Evolutionary conservation across 345 rosid species (phyloP), one percentile per base, ranked within the genome.

Genomic region (Hevea brasiliensis): DNA sequence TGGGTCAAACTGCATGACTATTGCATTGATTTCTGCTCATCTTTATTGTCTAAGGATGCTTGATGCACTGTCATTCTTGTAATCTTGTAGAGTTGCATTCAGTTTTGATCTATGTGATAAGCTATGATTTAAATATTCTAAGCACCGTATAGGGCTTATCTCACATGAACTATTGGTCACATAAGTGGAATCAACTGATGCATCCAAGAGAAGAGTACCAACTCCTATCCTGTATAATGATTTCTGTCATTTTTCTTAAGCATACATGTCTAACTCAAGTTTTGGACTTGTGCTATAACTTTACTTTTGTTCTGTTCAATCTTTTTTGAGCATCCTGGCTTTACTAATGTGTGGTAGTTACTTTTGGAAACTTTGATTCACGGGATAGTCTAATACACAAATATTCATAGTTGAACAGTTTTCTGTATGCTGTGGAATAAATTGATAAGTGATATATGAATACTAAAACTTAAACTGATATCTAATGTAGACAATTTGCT

Each of bases 401-500:
- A 37, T 61, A 15, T 45, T 70, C 18, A 41, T 64, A 24, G 27
- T 9, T 20, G 9, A 42, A 18, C 61, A 40, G 63, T 42, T 53
- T 69, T 35, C 15, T 7, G 26, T 32, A 32, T 32, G 41, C 51
- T 37, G 17, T 40, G 9, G 27, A 57, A 65, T 44, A 47, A 61
- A 23, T 61, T 61, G 32, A 51, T 55, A 3, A 50, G 20, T 74
- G 23, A 59, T 65, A 45, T 42, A 14, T 78, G 68, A 50, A 56
- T 76, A 76, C 59, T 20, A 73, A 40, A 74, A 54, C 40, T 32
- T 32, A 32, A 32, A 32, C 37, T 79, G 23, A 27, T 76, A 26
- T 74, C 57, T 57, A 24, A 10, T 81, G 77, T 82, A 96, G 99
- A 89, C 99, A 93, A 90, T 96, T 93, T 66, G 99, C 99, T 74